Conservation (phyloP, 1,284 basidiomycete species). For the Dichomitus squalens region DNA sequence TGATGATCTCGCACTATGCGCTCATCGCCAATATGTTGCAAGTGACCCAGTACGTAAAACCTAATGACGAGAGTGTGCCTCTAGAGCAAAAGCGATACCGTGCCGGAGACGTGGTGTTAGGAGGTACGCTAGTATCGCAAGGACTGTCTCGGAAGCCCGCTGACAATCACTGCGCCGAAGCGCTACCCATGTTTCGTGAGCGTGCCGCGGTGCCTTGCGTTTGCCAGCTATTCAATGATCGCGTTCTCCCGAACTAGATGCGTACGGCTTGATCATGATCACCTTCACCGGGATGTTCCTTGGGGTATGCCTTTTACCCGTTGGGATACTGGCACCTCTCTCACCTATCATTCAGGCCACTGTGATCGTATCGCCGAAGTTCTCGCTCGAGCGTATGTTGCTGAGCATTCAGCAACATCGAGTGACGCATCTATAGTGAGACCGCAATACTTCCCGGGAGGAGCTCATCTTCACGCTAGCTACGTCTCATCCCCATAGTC, state of each 20-base stretch:
- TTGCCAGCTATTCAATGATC: no score
- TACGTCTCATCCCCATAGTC: constrained; percentile 37
- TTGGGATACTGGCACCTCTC: neutral
- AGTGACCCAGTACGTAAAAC: neutral
- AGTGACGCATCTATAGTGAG: constrained; percentile 62
- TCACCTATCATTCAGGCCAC: constrained; percentile 34
- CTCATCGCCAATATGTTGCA: constrained; percentile 31
- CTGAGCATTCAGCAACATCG: constrained; percentile 64
- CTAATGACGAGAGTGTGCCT: constrained; percentile 1
- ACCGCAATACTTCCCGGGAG: neutral
- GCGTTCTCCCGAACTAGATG: constrained; percentile 44
- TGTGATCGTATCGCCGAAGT: constrained; percentile 69
- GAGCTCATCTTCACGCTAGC: constrained; percentile 1
- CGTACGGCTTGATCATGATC: constrained; percentile 63
- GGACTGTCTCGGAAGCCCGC: neutral
- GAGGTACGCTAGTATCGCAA: neutral
- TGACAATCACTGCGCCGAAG: constrained; percentile 9
- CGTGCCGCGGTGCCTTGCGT: neutral
- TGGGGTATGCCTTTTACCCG: constrained; percentile 38
- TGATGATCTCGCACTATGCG: constrained; percentile 64
- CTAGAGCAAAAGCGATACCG: neutral
- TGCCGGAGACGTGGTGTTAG: constrained; percentile 6
- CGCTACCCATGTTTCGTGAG: constrained; percentile 32
- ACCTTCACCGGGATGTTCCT: constrained; percentile 54
- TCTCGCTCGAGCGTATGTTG: constrained; percentile 64